phyloP scores from a whole-genome alignment of 2,329 filamentous ascomycete species.

The Fusarium tuaranense region DNA sequence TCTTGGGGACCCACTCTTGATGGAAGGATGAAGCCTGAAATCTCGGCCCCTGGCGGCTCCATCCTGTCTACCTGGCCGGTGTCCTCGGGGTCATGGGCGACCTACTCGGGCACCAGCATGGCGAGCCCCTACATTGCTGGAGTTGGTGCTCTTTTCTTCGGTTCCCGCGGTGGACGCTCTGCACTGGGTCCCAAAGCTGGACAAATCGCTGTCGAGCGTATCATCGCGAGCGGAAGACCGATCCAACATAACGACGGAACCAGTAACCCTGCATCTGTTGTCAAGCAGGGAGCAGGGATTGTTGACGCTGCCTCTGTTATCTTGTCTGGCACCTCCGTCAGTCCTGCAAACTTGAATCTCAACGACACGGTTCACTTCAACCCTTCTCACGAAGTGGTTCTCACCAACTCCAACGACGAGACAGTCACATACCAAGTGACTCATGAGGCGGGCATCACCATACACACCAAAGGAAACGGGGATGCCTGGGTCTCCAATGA shows the following conservation, averaged over 20 bases:
- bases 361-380: slow-evolving; percentile 22
- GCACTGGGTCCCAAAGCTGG: slow-evolving; percentile 47
- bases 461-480: not conserved
- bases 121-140: slow-evolving; percentile 18
- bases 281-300: slow-evolving; percentile 50
- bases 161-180: slow-evolving; percentile 1
- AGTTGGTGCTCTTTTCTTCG: slow-evolving; percentile 16
- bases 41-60: slow-evolving; percentile 9
- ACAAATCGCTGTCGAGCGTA: slow-evolving; percentile 42
- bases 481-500: slow-evolving; percentile 3
- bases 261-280: slow-evolving; percentile 19
- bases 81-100: not conserved
- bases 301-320: slow-evolving; percentile 55
- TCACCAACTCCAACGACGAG: slow-evolving; percentile 6
- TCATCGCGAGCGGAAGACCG: slow-evolving; percentile 49
- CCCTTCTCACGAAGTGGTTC: not conserved
- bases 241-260: slow-evolving; percentile 41
- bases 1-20: slow-evolving; percentile 19
- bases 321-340: slow-evolving; percentile 1
- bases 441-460: slow-evolving; percentile 2
- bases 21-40: slow-evolving; percentile 19
- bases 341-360: slow-evolving; percentile 10
- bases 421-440: slow-evolving; percentile 9
- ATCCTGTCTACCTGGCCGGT: slow-evolving; percentile 6
- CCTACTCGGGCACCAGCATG: slow-evolving; percentile 19